Conservation (phyloP, 306 rosid genomes). For the Lagenaria siceraria region DNA sequence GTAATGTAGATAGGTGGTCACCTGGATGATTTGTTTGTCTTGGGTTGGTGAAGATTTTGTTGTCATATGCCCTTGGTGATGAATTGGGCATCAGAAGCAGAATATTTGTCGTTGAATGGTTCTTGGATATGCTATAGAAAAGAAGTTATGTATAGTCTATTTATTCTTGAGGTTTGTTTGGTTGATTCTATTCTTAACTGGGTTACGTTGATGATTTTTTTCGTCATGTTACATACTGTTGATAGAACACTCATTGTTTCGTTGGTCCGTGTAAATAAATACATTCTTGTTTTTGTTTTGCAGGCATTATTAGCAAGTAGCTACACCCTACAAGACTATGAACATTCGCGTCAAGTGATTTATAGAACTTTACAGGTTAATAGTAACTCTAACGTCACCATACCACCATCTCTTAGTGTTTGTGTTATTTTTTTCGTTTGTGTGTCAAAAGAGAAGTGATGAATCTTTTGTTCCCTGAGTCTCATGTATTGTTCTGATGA, state of each 20-base stretch:
- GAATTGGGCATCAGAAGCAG: neutral
- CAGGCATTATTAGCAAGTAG: constrained; percentile 78
- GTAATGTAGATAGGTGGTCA: neutral
- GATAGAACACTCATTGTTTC: neutral
- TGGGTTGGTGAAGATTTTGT: neutral
- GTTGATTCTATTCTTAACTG: neutral
- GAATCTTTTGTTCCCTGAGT: neutral
- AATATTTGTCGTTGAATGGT: neutral
- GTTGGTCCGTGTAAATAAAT: neutral
- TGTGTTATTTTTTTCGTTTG: neutral
- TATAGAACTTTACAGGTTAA: constrained; percentile 72
- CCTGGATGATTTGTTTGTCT: neutral
- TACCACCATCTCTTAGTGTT: neutral
- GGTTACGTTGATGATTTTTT: neutral
- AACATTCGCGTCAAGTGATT: constrained; percentile 51
- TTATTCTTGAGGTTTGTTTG: neutral
- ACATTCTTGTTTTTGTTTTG: constrained; percentile 10
- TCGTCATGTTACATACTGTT: neutral
- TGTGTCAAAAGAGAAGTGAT: neutral
- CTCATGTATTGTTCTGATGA: neutral
- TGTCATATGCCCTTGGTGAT: neutral
- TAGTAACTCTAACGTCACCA: neutral
- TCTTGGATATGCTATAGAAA: no score
- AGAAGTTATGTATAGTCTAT: neutral
- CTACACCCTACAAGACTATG: constrained; percentile 65